phyloP scores from a whole-genome alignment of 140 eudicot species.

The Stevia rebaudiana region DNA sequence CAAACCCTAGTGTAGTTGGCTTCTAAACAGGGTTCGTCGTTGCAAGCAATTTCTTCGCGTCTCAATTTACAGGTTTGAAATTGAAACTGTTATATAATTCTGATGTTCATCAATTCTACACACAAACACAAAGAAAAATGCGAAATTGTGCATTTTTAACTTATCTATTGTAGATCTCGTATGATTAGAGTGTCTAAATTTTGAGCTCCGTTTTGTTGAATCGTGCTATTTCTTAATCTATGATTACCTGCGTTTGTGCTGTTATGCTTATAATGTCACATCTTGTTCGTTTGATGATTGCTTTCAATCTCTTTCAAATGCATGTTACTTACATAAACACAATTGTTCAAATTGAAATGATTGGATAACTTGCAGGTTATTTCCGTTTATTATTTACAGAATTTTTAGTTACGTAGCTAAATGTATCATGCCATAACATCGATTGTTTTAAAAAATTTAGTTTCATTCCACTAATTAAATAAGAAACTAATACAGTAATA shows the following conservation, averaged over 20 bases:
- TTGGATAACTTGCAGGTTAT: not conserved
- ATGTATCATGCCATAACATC: not conserved
- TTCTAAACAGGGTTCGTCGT: conserved; percentile 6
- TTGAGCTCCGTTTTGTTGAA: not conserved
- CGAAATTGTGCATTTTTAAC: not conserved
- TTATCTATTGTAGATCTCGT: not conserved
- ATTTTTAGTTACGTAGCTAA: not conserved
- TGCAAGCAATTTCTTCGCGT: conserved; percentile 11
- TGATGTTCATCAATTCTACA: not conserved
- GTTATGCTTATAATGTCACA: not conserved
- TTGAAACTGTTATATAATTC: not conserved
- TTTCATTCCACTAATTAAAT: too few species aligned
- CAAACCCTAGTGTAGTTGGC: conserved; percentile 13
- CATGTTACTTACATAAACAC: not conserved
- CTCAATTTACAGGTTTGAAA: conserved; percentile 13
- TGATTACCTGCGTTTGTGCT: not conserved
- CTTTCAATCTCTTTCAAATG: not conserved
- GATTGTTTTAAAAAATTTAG: too few species aligned
- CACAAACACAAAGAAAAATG: not conserved
- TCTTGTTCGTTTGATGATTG: conserved; percentile 2
- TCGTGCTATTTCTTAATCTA: not conserved
- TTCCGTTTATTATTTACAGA: not conserved
- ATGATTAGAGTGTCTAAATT: not conserved
- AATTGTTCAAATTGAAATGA: not conserved
- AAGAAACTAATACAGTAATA: not conserved